Base-by-base conservation (phyloP, 108 stramenopile species). In the Fragilaria radians region DNA sequence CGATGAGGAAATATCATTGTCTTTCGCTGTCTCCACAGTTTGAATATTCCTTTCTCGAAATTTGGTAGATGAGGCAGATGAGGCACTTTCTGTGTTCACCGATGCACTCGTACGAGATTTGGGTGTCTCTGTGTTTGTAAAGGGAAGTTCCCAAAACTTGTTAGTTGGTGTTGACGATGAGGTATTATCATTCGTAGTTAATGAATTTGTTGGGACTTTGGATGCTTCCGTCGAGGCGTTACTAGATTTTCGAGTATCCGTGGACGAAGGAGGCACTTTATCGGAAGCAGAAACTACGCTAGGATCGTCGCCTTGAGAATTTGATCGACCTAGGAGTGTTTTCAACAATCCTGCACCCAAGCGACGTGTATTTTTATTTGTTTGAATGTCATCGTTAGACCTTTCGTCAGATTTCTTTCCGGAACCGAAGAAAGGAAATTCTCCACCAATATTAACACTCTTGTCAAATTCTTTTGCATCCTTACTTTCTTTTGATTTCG, bases 401-500 rank as follows among this genome's bases (percentile, higher is more conserved):
- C 14, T 14, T 42, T 42, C 36, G 7, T 42, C 36, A 7, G 7
- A 7, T 14, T 42, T 42, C 36, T 42, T 42, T 14, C 36, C 14
- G 7, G 7, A 11, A 14, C 14, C 14, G 36, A 42, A 42, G 36
- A 42, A 42, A 42, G 11, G 11, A 42, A 42, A 42, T 14, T 7
- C 11, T 11, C 36, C 36, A 11, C 36, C 1, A 59, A 63, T 30
- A n/a, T n/a, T n/a, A n/a, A n/a, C n/a, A n/a, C n/a, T n/a, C n/a
- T n/a, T n/a, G n/a, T n/a, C n/a, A n/a, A n/a, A n/a, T n/a, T n/a
- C n/a, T n/a, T n/a, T n/a, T n/a, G 65, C 55, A 52, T 59, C 57
- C 60, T 68, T 54, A 47, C 46, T 52, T 32, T 54, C 71, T 33
- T 21, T 31, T 26, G 36, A 45, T 51, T 46, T 52, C 25, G 32